phyloP scores from a whole-genome alignment of 163 green algal species.

The Prototheca cutis region DNA sequence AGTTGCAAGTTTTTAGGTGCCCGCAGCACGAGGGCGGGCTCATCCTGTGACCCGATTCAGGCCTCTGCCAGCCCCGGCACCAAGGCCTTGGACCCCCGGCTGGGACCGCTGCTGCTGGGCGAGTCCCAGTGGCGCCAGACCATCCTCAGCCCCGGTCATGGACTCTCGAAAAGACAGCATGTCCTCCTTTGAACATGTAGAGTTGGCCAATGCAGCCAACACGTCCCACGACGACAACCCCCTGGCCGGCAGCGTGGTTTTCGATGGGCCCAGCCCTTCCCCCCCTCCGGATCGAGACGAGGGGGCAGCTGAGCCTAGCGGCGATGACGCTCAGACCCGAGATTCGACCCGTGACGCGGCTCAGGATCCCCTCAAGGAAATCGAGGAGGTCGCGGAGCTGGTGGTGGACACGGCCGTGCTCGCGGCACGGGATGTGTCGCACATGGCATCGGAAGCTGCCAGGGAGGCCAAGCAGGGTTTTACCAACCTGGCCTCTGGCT shows the following conservation, averaged over 20 bases:
- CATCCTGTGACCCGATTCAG: too few relatives aligned
- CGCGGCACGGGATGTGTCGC: slow-evolving; percentile 1
- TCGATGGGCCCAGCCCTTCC: neutral
- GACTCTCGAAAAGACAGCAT: slow-evolving; percentile 2
- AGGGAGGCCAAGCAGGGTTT: slow-evolving; percentile 15
- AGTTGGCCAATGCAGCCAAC: neutral
- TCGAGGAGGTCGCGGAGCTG: slow-evolving; percentile 8
- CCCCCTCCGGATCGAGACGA: too few relatives aligned
- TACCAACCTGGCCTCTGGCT: slow-evolving; percentile 5
- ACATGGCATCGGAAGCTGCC: slow-evolving; percentile 10
- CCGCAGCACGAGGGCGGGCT: too few relatives aligned
- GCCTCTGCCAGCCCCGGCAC: too few relatives aligned
- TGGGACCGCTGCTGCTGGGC: too few relatives aligned
- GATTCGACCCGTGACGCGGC: too few relatives aligned
- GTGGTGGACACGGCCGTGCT: neutral
- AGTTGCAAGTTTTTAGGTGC: too few relatives aligned
- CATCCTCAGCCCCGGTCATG: too few relatives aligned
- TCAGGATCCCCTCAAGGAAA: neutral
- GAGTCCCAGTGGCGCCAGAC: too few relatives aligned
- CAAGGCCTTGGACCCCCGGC: too few relatives aligned
- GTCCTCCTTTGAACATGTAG: slow-evolving; percentile 8
- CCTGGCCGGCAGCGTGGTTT: neutral
- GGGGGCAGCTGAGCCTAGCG: too few relatives aligned
- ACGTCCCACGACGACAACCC: neutral
- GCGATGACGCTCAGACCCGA: too few relatives aligned